Base-by-base conservation (phyloP, 2,329 filamentous ascomycete species). In the Fusarium sp. region DNA sequence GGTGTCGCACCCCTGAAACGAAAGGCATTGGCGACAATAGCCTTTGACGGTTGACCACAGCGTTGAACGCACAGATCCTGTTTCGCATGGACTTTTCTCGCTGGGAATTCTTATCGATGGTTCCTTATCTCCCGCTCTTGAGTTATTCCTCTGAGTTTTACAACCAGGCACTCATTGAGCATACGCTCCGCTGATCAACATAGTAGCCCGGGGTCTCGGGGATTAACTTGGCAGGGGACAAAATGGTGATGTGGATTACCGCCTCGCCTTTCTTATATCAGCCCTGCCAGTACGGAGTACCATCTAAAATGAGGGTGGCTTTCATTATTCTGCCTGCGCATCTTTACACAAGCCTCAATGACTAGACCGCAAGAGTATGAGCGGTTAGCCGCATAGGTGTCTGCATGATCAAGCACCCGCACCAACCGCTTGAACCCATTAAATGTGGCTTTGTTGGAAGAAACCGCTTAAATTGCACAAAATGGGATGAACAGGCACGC, bases 1-100 rank as follows among this genome's bases (percentile, higher is more conserved):
- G 55, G 57, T 55, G 61, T 66, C 55, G 72, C 64, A 61, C 67
- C 58, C 63, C 63, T 77, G 75, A 77, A 76, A 77, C 72, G 65
- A 67, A 73, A 59, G 46, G 69, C 57, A 55, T 59, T 55, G 61
- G 60, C 58, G 54, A 72, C 58, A 38, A 66, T 54, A 45, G 51
- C 49, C 67, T 68, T 49, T 73, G 55, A 35, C 35, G 35, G 35
- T 16, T 35, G 16, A 16, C 71, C 64, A 52, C 60, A 76, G 59
- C 66, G 57, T 45, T 39, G 55, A 42, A 27, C 41, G 29, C 27
- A 38, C 56, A 45, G 41, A 37, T 39, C 38, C 15, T 42, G 31
- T 37, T 29, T 37, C 37, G 23, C 37, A 39, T 60, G 37, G 11
- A 16, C 38, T 31, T 19, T 27, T 35, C 38, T 37, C 39, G 23